These are phyloP conservation scores for Kluyveromyces marxianus DNA, from an alignment of 1,139 yeast genomes.

Conservation along the genomic window DNA sequence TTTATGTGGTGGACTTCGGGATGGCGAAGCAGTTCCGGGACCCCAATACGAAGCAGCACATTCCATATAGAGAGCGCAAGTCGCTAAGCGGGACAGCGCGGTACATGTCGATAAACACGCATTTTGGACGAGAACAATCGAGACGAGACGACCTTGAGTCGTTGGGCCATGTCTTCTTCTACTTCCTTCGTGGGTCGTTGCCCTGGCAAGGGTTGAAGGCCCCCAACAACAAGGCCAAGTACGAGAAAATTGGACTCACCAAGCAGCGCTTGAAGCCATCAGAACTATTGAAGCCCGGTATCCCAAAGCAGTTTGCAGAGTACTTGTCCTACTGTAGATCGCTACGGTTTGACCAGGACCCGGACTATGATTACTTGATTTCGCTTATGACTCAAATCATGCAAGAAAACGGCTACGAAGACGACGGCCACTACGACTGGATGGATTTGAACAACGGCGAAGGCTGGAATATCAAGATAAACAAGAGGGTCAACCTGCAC, in stretches of 20 bases:
- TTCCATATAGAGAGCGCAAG: conserved; percentile 92
- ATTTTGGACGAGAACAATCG: conserved; percentile 91
- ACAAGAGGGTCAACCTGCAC: conserved; percentile 82
- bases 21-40: conserved; percentile 98
- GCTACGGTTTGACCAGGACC: conserved; percentile 84
- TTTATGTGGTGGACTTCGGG: conserved; percentile 80
- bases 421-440: conserved; percentile 93
- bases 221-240: conserved; percentile 93
- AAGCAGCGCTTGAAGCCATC: conserved; percentile 78
- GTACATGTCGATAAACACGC: conserved; percentile 96
- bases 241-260: conserved; percentile 93
- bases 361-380: conserved; percentile 84
- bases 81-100: conserved; percentile 94
- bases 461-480: conserved; percentile 82
- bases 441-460: conserved; percentile 83
- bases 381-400: conserved; percentile 68
- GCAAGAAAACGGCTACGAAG: conserved; percentile 59
- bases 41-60: conserved; percentile 90
- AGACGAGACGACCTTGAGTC: conserved; percentile 95
- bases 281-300: conserved; percentile 56
- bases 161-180: conserved; percentile 90
- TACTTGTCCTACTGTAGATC: conserved; percentile 78
- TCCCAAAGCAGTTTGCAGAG: conserved; percentile 82
- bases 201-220: conserved; percentile 99
- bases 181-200: conserved; percentile 84